Conservation (phyloP, 257 asterid species). For the Orobanche coerulescens region DNA sequence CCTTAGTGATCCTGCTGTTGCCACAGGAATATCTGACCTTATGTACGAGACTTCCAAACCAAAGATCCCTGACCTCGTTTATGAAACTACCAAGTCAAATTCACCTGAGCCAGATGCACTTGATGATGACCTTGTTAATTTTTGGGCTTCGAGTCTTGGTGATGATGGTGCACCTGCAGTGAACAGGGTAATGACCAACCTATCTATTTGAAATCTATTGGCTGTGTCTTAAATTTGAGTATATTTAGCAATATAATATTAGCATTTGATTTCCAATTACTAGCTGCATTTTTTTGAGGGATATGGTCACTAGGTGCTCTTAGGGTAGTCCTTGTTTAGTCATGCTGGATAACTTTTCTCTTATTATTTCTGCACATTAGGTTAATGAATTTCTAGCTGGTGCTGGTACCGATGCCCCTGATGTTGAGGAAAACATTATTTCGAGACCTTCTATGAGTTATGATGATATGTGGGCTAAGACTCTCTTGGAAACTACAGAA, state of each 20-base stretch:
- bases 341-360: conserved; percentile 9
- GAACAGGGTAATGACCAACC: conserved; percentile 66
- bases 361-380: conserved; percentile 28
- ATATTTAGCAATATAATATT: background rate
- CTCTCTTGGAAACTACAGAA: conserved; percentile 85
- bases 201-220: background rate
- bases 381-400: conserved; percentile 97
- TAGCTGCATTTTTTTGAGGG: background rate
- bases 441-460: conserved; percentile 94
- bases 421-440: conserved; percentile 83
- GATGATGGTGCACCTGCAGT: conserved; percentile 97
- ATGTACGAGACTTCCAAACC: conserved; percentile 78
- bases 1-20: conserved; percentile 91
- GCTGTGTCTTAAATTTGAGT: conserved; percentile 5
- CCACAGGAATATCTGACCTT: conserved; percentile 96
- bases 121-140: conserved; percentile 96
- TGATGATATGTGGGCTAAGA: conserved; percentile 99
- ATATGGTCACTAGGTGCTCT: background rate
- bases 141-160: conserved; percentile 97
- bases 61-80: conserved; percentile 68
- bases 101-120: conserved; percentile 67
- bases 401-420: conserved; percentile 99
- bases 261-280: background rate
- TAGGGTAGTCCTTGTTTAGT: conserved; percentile 10
- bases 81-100: conserved; percentile 58